Evolutionary conservation across 768 basidiomycete genomes (phyloP).

Genomic region (Imleria badia): DNA sequence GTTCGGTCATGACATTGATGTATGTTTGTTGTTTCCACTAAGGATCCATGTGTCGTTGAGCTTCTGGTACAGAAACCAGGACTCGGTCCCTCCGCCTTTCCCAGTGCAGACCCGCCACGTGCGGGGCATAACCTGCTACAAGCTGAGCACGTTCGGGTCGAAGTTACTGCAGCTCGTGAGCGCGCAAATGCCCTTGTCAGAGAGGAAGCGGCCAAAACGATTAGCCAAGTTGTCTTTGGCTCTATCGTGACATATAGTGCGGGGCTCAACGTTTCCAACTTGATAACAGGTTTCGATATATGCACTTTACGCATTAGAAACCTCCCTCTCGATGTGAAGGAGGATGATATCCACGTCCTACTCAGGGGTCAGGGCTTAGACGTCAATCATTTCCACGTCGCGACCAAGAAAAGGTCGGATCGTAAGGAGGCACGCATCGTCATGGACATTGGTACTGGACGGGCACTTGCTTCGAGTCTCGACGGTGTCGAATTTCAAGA

Average conservation of each 20-base stretch:
- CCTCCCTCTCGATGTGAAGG: slow-evolving; percentile 41
- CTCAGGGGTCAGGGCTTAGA: slow-evolving; percentile 45
- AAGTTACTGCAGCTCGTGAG: slow-evolving; percentile 16
- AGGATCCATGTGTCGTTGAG: background rate
- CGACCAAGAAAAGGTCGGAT: slow-evolving; percentile 30
- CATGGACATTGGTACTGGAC: slow-evolving; percentile 41
- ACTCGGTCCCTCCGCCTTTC: background rate
- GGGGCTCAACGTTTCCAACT: slow-evolving; percentile 44
- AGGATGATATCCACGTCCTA: slow-evolving; percentile 41
- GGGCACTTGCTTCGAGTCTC: slow-evolving; percentile 41
- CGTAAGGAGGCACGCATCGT: slow-evolving; percentile 44
- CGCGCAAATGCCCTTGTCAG: slow-evolving; percentile 14
- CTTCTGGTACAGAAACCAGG: slow-evolving; percentile 10
- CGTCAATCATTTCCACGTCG: slow-evolving; percentile 33
- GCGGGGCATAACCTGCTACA: background rate
- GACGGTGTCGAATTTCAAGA: slow-evolving; percentile 51
- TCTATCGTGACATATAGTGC: slow-evolving; percentile 50
- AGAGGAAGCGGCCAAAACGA: slow-evolving; percentile 43
- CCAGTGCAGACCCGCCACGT: background rate
- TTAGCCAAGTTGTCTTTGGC: slow-evolving; percentile 44
- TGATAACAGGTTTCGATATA: slow-evolving; percentile 53
- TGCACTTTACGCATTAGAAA: slow-evolving; percentile 47
- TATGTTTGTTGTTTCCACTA: slow-evolving; percentile 13
- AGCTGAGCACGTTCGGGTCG: slow-evolving; percentile 1
- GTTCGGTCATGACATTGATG: slow-evolving; percentile 35